Percentiles rank a stretch among this genome's conserved stretches.
phyloP scores from a whole-genome alignment of 179 eudicot species.

The Drosera spatulata region DNA sequence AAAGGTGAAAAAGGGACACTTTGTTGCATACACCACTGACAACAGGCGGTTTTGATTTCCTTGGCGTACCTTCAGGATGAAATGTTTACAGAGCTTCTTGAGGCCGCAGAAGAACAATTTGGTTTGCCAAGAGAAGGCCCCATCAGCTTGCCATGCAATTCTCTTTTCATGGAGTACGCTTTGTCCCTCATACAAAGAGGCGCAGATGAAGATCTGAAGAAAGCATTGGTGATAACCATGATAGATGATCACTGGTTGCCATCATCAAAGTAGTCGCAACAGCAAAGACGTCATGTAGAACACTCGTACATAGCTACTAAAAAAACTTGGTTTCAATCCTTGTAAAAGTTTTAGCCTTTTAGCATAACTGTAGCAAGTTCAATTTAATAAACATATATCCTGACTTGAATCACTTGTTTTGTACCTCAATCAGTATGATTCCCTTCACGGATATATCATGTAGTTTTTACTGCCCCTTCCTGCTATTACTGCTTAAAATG shows the following conservation, averaged over 20 bases:
- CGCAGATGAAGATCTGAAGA: conserved; percentile 2
- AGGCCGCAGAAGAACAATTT: conserved; percentile 16
- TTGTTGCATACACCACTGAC: conserved; percentile 9
- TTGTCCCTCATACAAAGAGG: conserved; percentile 6
- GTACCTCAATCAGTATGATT: too few species aligned
- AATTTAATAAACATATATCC: too few species aligned
- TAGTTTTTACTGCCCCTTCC: too few species aligned
- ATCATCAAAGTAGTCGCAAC: too few species aligned
- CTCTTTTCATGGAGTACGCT: conserved; percentile 10
- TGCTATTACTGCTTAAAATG: too few species aligned
- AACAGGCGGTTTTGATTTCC: conserved; percentile 11
- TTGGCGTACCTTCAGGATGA: conserved; percentile 14
- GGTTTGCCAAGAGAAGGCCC: conserved; percentile 13
- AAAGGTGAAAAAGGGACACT: conserved; percentile 10
- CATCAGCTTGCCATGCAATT: conserved; percentile 12
- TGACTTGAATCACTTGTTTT: too few species aligned
- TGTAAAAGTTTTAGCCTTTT: too few species aligned
- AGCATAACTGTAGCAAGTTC: too few species aligned
- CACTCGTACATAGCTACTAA: too few species aligned
- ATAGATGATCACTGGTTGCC: background rate
- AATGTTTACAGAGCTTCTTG: conserved; percentile 9
- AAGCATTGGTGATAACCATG: conserved; percentile 8
- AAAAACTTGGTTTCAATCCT: too few species aligned
- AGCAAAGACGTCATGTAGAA: background rate
- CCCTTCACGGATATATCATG: too few species aligned